Conservation (phyloP, 768 basidiomycete genomes). For the Tylopilus plumbeoviolaceoides region DNA sequence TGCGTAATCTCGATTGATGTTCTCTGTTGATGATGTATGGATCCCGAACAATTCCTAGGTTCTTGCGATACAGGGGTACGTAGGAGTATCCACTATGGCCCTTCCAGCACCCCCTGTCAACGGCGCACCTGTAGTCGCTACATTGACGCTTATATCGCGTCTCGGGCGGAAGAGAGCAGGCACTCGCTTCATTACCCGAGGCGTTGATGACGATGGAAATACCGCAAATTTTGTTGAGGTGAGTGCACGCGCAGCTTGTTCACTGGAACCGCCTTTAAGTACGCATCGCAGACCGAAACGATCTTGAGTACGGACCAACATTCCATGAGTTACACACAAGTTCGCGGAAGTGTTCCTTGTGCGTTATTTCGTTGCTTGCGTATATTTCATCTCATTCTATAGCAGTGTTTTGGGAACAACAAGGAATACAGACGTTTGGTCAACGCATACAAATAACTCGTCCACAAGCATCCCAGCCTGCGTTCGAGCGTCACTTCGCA, state of each 20-base stretch:
- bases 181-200: conserved; percentile 94
- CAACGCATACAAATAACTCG: conserved; percentile 93
- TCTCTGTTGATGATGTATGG: conserved; percentile 3
- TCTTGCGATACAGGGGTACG: conserved; percentile 91
- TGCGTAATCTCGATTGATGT: conserved; percentile 37
- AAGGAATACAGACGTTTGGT: conserved; percentile 91
- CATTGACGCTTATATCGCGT: conserved; percentile 78
- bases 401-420: conserved; percentile 98
- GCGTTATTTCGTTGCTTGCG: conserved; percentile 31
- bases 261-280: conserved; percentile 5
- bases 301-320: conserved; percentile 83
- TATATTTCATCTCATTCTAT: conserved; percentile 9
- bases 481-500: conserved; percentile 91
- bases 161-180: conserved; percentile 95
- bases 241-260: conserved; percentile 18
- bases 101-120: conserved; percentile 71
- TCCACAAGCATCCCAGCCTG: conserved; percentile 93
- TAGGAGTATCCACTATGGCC: conserved; percentile 76
- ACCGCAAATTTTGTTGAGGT: conserved; percentile 97
- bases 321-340: conserved; percentile 89
- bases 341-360: conserved; percentile 94
- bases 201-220: conserved; percentile 93
- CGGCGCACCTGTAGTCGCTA: conserved; percentile 68
- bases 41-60: conserved; percentile 43
- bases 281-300: conserved; percentile 72